Evolutionary conservation across 768 basidiomycete species (phyloP), one percentile per base, ranked within the genome.

Genomic region (Leccinellum rugosiceps): DNA sequence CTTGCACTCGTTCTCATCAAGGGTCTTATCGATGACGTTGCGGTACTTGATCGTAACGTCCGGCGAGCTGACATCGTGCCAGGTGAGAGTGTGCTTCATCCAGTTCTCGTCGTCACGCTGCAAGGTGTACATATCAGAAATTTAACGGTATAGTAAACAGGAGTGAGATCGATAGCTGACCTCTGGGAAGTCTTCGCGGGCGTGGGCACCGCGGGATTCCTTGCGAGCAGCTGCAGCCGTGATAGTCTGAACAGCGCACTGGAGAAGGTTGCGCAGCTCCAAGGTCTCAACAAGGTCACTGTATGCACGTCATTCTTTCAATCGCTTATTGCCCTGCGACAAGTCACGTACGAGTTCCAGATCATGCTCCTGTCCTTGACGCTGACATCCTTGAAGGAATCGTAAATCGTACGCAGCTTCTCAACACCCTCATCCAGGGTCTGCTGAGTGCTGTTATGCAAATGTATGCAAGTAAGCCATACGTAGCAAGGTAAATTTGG

Each of bases 281-380:
- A 98, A 83, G 10, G 95, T 98, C 78, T 99, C 97, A 60, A 98
- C 82, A 57, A 99, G 87, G 72, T 99, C 97, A 64, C 93, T 95
- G 63, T 3, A 60, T 23, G 11, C 51, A 41, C 48, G 48, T 60
- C 34, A 65, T 31, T 57, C 41, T 51, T 34, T 52, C 45, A 19
- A 38, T 59, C 41, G 28, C 58, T 46, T 25, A 60, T 28, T 38
- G 11, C 44, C 15, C 34, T 14, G 14, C 38, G 15, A 60, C 35
- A 51, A 32, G n/a, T 46, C 14, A 70, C 92, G 61, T 68, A 96
- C 94, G 93, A 92, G 78, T 98, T 98, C 97, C 96, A 99, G 75
- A 98, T 97, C 95, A 98, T 92, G 76, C 92, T 93, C 69, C 97
- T 83, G 75, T 98, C 97, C 79, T 97, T 94, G 80, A 97, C 92